A percentile compares a stretch with the other conserved stretches of the same genome.
phyloP scores from a whole-genome alignment of 2,329 filamentous ascomycete genomes.

The Epichloe gansuensis region DNA sequence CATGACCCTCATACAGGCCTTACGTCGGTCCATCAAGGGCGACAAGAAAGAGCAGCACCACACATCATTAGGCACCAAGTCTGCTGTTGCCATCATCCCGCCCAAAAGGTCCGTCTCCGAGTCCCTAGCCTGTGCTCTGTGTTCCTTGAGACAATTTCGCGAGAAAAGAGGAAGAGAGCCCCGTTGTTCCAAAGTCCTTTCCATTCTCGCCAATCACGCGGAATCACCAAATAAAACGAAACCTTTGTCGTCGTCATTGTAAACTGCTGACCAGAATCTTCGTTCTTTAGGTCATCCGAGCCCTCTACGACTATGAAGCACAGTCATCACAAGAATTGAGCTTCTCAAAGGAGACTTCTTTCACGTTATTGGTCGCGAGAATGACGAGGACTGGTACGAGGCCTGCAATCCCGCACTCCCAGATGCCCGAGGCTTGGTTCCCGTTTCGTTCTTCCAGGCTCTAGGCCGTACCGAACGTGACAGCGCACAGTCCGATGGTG shows the following conservation, averaged over 20 bases:
- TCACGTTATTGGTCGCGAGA: constrained; percentile 90
- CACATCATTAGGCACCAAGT: constrained; percentile 70
- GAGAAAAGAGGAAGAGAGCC: too few relatives aligned
- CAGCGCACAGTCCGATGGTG: constrained; percentile 58
- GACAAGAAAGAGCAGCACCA: constrained; percentile 64
- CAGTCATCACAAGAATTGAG: constrained; percentile 67
- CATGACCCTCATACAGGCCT: constrained; percentile 46
- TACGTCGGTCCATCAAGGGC: constrained; percentile 82
- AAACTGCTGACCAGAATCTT: background rate
- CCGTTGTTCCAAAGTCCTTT: too few relatives aligned
- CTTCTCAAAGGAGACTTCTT: constrained; percentile 94
- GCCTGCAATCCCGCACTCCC: constrained; percentile 88
- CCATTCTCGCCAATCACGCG: too few relatives aligned
- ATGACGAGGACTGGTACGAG: constrained; percentile 95
- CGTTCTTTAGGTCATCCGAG: constrained; percentile 71
- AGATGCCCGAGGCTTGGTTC: constrained; percentile 80
- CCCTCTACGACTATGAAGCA: constrained; percentile 84
- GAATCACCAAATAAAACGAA: too few relatives aligned
- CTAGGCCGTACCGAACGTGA: constrained; percentile 87
- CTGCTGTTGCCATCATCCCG: constrained; percentile 76
- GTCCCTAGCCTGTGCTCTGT: background rate
- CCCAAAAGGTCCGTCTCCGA: constrained; percentile 67
- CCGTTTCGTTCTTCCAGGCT: constrained; percentile 85
- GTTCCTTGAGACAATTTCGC: too few relatives aligned
- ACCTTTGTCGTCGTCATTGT: background rate